Evolutionary conservation across 2,329 filamentous ascomycete species (phyloP), one percentile per base, ranked within the genome.

Genomic region (Phialophora tarda): DNA sequence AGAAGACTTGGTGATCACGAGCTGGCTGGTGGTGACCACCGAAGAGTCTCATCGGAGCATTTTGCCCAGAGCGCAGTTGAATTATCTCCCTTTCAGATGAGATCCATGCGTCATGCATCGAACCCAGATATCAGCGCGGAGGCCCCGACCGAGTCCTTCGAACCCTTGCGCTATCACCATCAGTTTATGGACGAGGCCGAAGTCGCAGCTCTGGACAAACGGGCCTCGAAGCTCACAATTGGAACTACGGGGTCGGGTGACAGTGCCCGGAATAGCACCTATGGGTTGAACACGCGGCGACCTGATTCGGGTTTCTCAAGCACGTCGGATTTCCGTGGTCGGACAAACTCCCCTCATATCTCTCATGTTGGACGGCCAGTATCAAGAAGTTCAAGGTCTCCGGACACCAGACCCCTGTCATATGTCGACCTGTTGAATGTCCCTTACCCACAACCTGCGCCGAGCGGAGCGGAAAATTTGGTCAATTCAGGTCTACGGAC

Each of bases 401-500:
- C 86, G 2, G 85, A 87, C 67, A 81, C 77, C 60, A 80, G 87
- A 57, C 86, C 87, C 0, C 75, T 83, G 7, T 89, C 87, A 6
- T 88, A 88, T 71, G 78, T 89, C 32, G 86, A 89, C 73, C 78
- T 89, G 47, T 80, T 89, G 32, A 88, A 86, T 69, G 80, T 87
- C 2, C 91, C 91, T 0, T 96, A 96, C 76, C 91, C 91, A 26
- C 93, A 96, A 77, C 91, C 91, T 64, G 87, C 79, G 77, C 92
- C 79, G 74, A 91, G 81, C 75, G 81, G 82, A 6, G 79, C 82
- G 7, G 73, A 75, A 44, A 82, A 86, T 30, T 84, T 96, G 66
- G 91, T 96, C 78, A 97, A 98, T 75, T 88, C 90, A 11, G 86
- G 90, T 69, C 82, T 99, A 57, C 89, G 92, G 67, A 88, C 85